phyloP scores from a whole-genome alignment of 2,329 filamentous ascomycete species.

The Trichoderma asperellum region DNA sequence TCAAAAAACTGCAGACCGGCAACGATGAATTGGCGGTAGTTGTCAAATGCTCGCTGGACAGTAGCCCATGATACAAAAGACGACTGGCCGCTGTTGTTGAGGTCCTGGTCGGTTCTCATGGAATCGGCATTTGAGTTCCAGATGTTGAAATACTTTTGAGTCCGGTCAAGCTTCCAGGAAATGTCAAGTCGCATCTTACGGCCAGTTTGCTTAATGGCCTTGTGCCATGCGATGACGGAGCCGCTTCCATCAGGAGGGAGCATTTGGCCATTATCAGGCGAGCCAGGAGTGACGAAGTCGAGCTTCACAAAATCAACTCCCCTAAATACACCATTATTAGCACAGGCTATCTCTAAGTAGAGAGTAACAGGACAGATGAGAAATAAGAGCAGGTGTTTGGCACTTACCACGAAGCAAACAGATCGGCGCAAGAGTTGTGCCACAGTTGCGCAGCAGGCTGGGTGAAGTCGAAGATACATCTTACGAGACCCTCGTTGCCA shows the following conservation, averaged over 20 bases:
- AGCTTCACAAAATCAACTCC: constrained; percentile 33
- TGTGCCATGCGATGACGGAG: constrained; percentile 31
- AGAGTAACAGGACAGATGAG: neutral
- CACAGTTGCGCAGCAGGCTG: constrained; percentile 30
- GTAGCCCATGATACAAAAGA: constrained; percentile 29
- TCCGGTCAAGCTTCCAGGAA: constrained; percentile 34
- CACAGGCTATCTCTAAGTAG: neutral
- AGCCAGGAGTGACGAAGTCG: constrained; percentile 33
- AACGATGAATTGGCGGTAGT: constrained; percentile 33
- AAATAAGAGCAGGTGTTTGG: neutral
- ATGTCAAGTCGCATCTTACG: constrained; percentile 33
- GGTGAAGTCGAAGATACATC: constrained; percentile 32
- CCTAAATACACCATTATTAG: constrained; percentile 21
- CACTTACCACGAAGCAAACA: constrained; percentile 32
- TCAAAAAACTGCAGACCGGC: constrained; percentile 30
- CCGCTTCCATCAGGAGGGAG: constrained; percentile 31
- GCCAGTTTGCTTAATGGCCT: constrained; percentile 30
- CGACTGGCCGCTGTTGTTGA: constrained; percentile 30
- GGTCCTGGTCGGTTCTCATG: constrained; percentile 34
- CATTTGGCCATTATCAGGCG: constrained; percentile 32
- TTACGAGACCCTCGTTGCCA: constrained; percentile 31
- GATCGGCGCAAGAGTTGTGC: constrained; percentile 31
- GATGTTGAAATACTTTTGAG: constrained; percentile 30
- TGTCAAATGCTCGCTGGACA: constrained; percentile 32
- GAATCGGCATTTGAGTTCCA: constrained; percentile 33